These are phyloP conservation scores for Amylocystis lapponica DNA, from an alignment of 768 basidiomycete species.

Conservation along the genomic window DNA sequence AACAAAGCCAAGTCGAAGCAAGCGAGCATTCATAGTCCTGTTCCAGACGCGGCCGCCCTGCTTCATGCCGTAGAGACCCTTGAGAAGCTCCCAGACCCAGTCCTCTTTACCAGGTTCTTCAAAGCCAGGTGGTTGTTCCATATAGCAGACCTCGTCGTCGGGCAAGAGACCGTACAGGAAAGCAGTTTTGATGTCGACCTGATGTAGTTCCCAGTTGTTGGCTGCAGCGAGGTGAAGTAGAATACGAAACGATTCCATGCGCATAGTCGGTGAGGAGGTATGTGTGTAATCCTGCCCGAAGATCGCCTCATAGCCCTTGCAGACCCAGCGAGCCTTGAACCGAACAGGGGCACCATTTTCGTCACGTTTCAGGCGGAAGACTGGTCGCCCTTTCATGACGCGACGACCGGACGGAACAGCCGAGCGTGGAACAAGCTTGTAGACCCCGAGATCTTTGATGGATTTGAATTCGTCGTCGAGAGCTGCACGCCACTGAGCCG, in stretches of 20 bases:
- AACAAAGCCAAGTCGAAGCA: constrained; percentile 8
- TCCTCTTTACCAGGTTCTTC: background rate
- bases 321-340: constrained; percentile 34
- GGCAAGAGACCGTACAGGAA: constrained; percentile 30
- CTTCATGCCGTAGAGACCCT: constrained; percentile 15
- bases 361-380: constrained; percentile 23
- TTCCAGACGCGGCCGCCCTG: constrained; percentile 16
- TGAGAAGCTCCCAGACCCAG: constrained; percentile 9
- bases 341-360: constrained; percentile 12
- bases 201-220: constrained; percentile 30
- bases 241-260: constrained; percentile 33
- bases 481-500: constrained; percentile 17
- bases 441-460: constrained; percentile 13
- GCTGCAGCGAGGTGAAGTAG: constrained; percentile 31
- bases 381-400: constrained; percentile 15
- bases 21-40: constrained; percentile 2
- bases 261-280: constrained; percentile 36
- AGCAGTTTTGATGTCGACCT: constrained; percentile 36
- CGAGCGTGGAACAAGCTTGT: constrained; percentile 18
- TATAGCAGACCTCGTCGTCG: constrained; percentile 25
- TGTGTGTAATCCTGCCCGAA: constrained; percentile 37
- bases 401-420: constrained; percentile 5
- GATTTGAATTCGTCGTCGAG: constrained; percentile 17
- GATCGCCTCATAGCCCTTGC: constrained; percentile 36
- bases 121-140: constrained; percentile 25